phyloP scores from a whole-genome alignment of 768 basidiomycete genomes.

The Macrolepiota fuliginosa region DNA sequence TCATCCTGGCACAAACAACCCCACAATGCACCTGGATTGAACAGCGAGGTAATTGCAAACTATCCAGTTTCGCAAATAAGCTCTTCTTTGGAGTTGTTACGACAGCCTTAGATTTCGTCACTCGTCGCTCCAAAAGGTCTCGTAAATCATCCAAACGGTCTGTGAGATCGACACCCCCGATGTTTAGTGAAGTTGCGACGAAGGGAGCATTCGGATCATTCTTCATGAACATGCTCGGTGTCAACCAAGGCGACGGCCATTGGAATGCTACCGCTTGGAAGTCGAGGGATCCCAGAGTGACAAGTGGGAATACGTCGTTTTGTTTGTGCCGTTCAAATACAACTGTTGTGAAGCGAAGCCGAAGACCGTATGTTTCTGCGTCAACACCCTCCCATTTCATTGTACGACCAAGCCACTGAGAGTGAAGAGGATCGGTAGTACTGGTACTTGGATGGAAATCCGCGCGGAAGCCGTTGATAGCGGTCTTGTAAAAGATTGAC shows the following conservation, averaged over 20 bases:
- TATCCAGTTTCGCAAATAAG: conserved; percentile 2
- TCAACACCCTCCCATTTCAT: conserved; percentile 32
- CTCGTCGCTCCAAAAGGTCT: conserved; percentile 29
- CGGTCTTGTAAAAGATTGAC: conserved; percentile 39
- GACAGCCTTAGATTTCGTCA: conserved; percentile 10
- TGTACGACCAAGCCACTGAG: conserved; percentile 48
- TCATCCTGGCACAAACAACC: conserved; percentile 46
- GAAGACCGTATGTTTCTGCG: conserved; percentile 48
- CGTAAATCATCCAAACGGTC: conserved; percentile 55
- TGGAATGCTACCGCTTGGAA: conserved; percentile 46
- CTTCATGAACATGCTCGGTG: conserved; percentile 43
- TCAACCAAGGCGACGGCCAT: conserved; percentile 62
- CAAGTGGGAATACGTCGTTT: conserved; percentile 35
- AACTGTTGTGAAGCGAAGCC: conserved; percentile 38
- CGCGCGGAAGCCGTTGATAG: conserved; percentile 38
- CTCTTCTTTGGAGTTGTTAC: neutral
- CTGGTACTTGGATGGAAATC: conserved; percentile 48
- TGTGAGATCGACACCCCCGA: conserved; percentile 46
- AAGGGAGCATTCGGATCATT: conserved; percentile 62
- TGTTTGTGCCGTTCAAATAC: conserved; percentile 42
- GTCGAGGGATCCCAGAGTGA: conserved; percentile 38
- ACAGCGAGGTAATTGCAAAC: conserved; percentile 7
- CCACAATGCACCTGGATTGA: conserved; percentile 46
- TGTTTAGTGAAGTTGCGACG: conserved; percentile 41
- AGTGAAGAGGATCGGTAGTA: conserved; percentile 41